Evolutionary conservation across 2,329 filamentous ascomycete species (phyloP).

Genomic region (Fusarium odoratissimum): DNA sequence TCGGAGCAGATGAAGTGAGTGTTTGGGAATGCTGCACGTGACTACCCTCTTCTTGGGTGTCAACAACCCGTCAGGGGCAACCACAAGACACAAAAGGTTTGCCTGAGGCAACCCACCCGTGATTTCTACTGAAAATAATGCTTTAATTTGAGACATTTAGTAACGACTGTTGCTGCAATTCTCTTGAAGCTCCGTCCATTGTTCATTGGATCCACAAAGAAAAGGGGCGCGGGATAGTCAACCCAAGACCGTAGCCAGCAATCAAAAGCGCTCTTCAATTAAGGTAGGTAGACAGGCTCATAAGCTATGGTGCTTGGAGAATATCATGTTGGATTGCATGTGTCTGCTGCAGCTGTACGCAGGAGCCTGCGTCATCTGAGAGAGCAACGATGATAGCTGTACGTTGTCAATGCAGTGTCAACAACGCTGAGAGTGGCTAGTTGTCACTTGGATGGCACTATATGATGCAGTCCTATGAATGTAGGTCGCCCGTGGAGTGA

Average conservation of each 20-base stretch:
- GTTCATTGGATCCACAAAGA: background rate
- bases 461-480: background rate
- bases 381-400: background rate
- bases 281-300: background rate
- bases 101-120: background rate
- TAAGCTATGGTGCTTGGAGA: background rate
- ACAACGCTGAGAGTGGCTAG: background rate
- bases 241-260: background rate
- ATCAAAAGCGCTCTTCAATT: background rate
- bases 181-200: background rate
- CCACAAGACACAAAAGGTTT: background rate
- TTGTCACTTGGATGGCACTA: background rate
- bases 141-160: too few species aligned
- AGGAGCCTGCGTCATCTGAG: background rate
- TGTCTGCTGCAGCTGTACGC: background rate
- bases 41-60: background rate
- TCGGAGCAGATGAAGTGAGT: background rate
- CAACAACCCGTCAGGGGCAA: background rate
- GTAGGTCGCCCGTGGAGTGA: background rate
- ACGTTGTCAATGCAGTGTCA: background rate
- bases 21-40: background rate
- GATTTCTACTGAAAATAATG: accelerated
- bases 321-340: background rate
- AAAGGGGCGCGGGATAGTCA: background rate
- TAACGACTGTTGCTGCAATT: background rate